phyloP scores from a whole-genome alignment of 1,139 yeast genomes.

The Schwanniomyces etchellsii region DNA sequence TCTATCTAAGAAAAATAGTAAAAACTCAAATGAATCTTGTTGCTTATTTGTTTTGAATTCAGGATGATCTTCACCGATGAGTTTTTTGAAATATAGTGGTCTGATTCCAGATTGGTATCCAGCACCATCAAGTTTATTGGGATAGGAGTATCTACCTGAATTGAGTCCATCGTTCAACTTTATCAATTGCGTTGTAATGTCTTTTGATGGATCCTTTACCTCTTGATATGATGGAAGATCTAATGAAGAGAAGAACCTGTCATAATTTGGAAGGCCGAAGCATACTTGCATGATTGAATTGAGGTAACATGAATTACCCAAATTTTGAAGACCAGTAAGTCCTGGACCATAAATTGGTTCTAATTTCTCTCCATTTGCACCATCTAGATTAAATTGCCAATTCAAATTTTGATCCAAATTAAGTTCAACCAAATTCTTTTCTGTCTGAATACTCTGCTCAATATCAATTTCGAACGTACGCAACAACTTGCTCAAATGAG shows the following conservation, averaged over 20 bases:
- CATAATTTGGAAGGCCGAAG: slow-evolving; percentile 33
- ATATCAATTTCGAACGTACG: slow-evolving; percentile 67
- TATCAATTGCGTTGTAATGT: slow-evolving; percentile 64
- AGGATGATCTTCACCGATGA: slow-evolving; percentile 71
- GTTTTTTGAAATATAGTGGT: slow-evolving; percentile 68
- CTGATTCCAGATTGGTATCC: slow-evolving; percentile 71
- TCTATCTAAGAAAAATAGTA: slow-evolving; percentile 60
- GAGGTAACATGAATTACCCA: slow-evolving; percentile 91
- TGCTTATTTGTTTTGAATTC: slow-evolving; percentile 87
- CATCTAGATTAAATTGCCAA: slow-evolving; percentile 87
- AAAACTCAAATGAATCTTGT: slow-evolving; percentile 93
- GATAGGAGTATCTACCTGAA: slow-evolving; percentile 68
- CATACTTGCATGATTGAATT: slow-evolving; percentile 77
- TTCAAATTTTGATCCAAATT: slow-evolving; percentile 88
- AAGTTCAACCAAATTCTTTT: slow-evolving; percentile 79
- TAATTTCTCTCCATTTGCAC: slow-evolving; percentile 62
- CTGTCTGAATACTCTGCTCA: slow-evolving; percentile 54
- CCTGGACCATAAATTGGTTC: slow-evolving; percentile 63
- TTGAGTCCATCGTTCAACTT: slow-evolving; percentile 76
- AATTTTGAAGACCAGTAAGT: slow-evolving; percentile 75
- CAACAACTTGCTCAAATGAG: slow-evolving; percentile 46
- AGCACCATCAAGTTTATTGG: slow-evolving; percentile 38
- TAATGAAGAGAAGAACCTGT: slow-evolving; percentile 23
- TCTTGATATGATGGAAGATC: slow-evolving; percentile 19
- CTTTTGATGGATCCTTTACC: slow-evolving; percentile 52